These are phyloP conservation scores for Globisporangium parvum DNA, from an alignment of 352 stramenopile genomes.

Conservation along the genomic window DNA sequence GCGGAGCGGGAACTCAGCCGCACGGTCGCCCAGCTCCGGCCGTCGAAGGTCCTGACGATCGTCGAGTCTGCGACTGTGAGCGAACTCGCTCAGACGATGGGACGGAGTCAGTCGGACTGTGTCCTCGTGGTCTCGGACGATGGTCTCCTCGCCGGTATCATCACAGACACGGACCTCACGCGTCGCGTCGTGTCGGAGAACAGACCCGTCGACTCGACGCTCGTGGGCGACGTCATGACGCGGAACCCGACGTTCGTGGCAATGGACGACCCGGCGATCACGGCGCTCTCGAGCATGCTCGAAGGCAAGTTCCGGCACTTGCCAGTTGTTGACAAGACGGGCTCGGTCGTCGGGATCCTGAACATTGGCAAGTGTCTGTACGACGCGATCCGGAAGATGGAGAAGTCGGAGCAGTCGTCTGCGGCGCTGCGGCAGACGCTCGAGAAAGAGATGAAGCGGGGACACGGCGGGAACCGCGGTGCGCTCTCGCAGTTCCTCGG, in stretches of 20 bases:
- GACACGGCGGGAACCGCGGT: slow-evolving; percentile 23
- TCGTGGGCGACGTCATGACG: slow-evolving; percentile 80
- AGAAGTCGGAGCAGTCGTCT: slow-evolving; percentile 86
- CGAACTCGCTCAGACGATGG: slow-evolving; percentile 84
- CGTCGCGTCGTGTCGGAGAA: slow-evolving; percentile 80
- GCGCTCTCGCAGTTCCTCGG: slow-evolving; percentile 64
- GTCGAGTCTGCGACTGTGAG: slow-evolving; percentile 73
- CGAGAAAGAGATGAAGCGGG: slow-evolving; percentile 65
- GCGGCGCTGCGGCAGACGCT: slow-evolving; percentile 64
- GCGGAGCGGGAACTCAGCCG: slow-evolving; percentile 68
- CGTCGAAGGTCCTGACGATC: slow-evolving; percentile 88
- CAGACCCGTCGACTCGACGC: slow-evolving; percentile 55
- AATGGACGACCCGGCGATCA: slow-evolving; percentile 76
- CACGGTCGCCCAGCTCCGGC: slow-evolving; percentile 74
- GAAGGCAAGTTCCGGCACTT: slow-evolving; percentile 86
- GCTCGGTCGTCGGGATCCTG: slow-evolving; percentile 92
- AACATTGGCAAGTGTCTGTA: slow-evolving; percentile 99
- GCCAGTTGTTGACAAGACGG: slow-evolving; percentile 72
- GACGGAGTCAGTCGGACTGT: slow-evolving; percentile 87
- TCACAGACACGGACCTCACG: slow-evolving; percentile 91
- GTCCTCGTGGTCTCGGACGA: slow-evolving; percentile 89
- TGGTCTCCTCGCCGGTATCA: slow-evolving; percentile 91
- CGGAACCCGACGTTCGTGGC: slow-evolving; percentile 80
- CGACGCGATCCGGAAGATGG: slow-evolving; percentile 97
- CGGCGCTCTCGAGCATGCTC: slow-evolving; percentile 81